Evolutionary conservation across 306 rosid species (phyloP).

Genomic region (Cicer bijugum): DNA sequence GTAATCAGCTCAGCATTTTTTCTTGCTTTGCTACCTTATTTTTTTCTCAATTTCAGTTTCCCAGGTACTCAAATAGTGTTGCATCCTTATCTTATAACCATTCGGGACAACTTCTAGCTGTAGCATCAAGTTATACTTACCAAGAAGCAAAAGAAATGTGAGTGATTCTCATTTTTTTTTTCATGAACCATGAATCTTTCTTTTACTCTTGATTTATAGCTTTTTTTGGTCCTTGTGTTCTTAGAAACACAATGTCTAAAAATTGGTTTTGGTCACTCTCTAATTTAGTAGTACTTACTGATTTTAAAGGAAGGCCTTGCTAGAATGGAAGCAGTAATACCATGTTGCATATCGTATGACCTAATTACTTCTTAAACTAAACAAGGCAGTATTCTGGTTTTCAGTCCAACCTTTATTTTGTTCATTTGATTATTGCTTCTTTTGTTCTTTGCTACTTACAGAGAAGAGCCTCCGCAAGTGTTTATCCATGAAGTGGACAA

Average conservation of each 20-base stretch:
- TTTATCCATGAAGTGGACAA: conserved; percentile 60
- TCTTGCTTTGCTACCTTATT: background rate
- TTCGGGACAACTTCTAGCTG: conserved; percentile 70
- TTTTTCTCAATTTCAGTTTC: conserved; percentile 60
- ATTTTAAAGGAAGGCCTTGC: conserved; percentile 33
- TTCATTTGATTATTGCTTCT: conserved; percentile 39
- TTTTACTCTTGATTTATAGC: background rate
- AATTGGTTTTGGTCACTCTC: background rate
- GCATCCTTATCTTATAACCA: conserved; percentile 77
- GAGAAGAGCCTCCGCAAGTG: conserved; percentile 72
- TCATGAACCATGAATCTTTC: conserved; percentile 19
- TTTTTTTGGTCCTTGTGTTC: background rate
- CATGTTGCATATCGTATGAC: conserved; percentile 13
- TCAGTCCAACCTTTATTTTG: conserved; percentile 26
- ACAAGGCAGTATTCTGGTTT: conserved; percentile 1
- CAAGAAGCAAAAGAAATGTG: conserved; percentile 80
- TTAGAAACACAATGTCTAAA: conserved; percentile 9
- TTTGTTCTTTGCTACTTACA: conserved; percentile 41
- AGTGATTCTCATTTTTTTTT: conserved; percentile 42
- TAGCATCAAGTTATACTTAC: conserved; percentile 83
- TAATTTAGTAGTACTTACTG: conserved; percentile 11
- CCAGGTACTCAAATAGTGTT: conserved; percentile 71
- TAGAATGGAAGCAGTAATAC: background rate
- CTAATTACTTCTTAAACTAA: conserved; percentile 20
- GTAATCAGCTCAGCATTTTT: conserved; percentile 6